Evolutionary conservation across 768 basidiomycete genomes (phyloP), one percentile per base, ranked within the genome.

Genomic region (Pleurotus citrinopileatus): DNA sequence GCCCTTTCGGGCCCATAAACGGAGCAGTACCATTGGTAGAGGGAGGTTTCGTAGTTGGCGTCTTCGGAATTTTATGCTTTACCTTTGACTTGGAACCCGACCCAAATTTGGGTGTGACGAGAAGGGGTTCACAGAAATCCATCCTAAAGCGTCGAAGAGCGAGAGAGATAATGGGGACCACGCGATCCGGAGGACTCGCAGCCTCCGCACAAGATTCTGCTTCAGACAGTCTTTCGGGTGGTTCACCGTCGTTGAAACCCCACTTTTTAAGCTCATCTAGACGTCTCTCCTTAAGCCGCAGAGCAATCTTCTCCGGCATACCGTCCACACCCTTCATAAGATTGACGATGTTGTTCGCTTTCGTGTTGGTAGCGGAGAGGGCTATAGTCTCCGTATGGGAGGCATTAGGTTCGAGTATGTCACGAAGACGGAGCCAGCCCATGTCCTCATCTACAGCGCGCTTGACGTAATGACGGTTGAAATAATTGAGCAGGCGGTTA

Each of bases 141-240:
- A 76, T 80, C 62, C 89, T 79, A 63, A 91, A 90, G 38, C 85
- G 77, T 40, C 89, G 81, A 65, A 81, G 76, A 43, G 87, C 89
- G 42, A 89, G 73, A 47, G 87, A 78, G 29, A 75, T 62, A 55
- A 91, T 68, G 17, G 81, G 79, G 55, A 91, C 78, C 61, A 89
- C 70, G 44, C 88, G 84, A 60, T 89, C 86, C 20, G 69, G 66
- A 42, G 81, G 60, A 60, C 88, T 91, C 46, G 86, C 86, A 3
- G 89, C 86, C 67, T 91, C 88, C 27, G 86, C 88, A 61, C 79
- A 81, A 13, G 83, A 78, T 66, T 91, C 87, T 23, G 86, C 85
- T 48, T 76, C 67, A 5, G 75, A 76, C 56, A 84, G 62, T 42
- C 68, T 62, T 59, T 81, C 80, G 15, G 67, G 57, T 17, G 79